phyloP scores from a whole-genome alignment of 1,284 basidiomycete species.

The Austroboletus novae-zelandiae region DNA sequence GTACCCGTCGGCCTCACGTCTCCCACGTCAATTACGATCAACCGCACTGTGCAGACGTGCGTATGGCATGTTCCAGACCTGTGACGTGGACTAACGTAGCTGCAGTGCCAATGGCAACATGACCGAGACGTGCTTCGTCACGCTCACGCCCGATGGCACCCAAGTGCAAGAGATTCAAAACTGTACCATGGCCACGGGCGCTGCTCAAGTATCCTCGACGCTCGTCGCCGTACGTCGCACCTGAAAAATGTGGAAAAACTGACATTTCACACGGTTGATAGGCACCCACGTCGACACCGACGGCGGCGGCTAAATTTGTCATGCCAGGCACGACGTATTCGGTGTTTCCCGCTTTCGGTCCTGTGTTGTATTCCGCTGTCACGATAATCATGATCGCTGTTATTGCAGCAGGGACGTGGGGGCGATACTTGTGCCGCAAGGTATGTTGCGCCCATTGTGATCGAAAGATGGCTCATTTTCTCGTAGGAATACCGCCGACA shows the following conservation, averaged over 20 bases:
- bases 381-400: slow-evolving; percentile 75
- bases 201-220: slow-evolving; percentile 4
- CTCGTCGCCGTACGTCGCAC: slow-evolving; percentile 8
- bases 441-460: slow-evolving; percentile 38
- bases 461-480: background rate
- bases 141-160: slow-evolving; percentile 58
- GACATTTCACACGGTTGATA: background rate
- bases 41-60: slow-evolving; percentile 27
- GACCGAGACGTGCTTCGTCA: slow-evolving; percentile 62
- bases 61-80: background rate
- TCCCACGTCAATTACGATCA: slow-evolving; percentile 31
- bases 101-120: slow-evolving; percentile 45
- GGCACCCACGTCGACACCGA: slow-evolving; percentile 35
- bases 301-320: slow-evolving; percentile 46
- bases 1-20: slow-evolving; percentile 21
- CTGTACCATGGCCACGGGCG: slow-evolving; percentile 46
- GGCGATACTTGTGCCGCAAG: slow-evolving; percentile 79
- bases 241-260: too few species aligned
- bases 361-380: slow-evolving; percentile 79
- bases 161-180: slow-evolving; percentile 56
- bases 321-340: slow-evolving; percentile 70
- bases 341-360: slow-evolving; percentile 70
- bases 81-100: background rate
- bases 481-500: too few species aligned
- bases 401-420: slow-evolving; percentile 77